phyloP scores from a whole-genome alignment of 2,329 filamentous ascomycete species.

The Pseudogymnoascus verrucosus region DNA sequence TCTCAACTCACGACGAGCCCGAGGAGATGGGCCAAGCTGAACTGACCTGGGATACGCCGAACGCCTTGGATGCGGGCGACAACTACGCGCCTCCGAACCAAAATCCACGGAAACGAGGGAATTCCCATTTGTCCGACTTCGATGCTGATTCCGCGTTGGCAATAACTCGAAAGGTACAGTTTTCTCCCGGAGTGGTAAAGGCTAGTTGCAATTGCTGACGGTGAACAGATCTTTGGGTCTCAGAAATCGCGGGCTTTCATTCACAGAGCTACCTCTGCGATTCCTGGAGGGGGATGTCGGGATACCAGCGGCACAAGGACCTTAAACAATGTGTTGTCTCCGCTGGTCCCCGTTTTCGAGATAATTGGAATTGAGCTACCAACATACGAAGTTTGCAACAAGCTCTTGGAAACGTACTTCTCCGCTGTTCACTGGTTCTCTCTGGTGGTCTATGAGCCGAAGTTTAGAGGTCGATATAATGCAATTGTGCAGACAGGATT shows the following conservation, averaged over 20 bases:
- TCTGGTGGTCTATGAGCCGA: conserved; percentile 34
- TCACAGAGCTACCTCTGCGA: conserved; percentile 28
- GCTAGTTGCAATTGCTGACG: not conserved
- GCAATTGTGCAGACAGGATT: conserved; percentile 27
- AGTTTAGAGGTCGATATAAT: conserved; percentile 29
- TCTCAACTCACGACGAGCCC: not conserved
- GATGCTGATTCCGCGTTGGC: conserved; percentile 31
- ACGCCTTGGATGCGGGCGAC: not conserved
- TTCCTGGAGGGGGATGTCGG: conserved; percentile 26
- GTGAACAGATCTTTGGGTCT: conserved; percentile 21
- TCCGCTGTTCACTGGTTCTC: conserved; percentile 38
- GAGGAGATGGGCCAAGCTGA: not conserved
- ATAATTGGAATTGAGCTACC: conserved; percentile 27
- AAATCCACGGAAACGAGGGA: not conserved
- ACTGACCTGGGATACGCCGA: not conserved
- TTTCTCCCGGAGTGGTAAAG: not conserved
- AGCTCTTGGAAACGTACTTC: conserved; percentile 34
- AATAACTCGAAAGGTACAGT: conserved; percentile 25
- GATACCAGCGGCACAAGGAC: conserved; percentile 6
- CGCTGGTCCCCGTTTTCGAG: conserved; percentile 7
- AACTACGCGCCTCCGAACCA: not conserved
- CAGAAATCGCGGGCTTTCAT: conserved; percentile 23
- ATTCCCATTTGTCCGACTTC: conserved; percentile 6
- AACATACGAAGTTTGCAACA: conserved; percentile 22
- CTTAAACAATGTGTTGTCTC: conserved; percentile 23